These are phyloP conservation scores for Cryptomeria japonica DNA, from an alignment of 75 land plant species.

Conservation along the genomic window DNA sequence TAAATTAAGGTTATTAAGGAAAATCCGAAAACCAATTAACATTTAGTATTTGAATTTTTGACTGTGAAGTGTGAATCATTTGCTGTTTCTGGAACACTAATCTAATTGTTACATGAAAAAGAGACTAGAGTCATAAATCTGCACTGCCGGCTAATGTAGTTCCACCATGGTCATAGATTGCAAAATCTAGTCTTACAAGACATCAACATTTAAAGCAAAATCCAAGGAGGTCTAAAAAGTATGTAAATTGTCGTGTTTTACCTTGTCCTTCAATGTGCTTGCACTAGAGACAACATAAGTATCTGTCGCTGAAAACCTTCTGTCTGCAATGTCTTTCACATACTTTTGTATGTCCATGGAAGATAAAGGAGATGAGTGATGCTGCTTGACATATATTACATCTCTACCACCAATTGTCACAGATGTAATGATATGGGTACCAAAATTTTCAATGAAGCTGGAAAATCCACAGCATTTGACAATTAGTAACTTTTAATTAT, in stretches of 20 bases:
- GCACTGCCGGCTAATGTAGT: conserved; percentile 6
- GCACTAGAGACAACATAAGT: conserved; percentile 24
- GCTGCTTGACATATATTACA: conserved; percentile 81
- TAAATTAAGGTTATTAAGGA: neutral
- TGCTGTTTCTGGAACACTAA: conserved; percentile 17
- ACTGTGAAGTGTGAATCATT: conserved; percentile 16
- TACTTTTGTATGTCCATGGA: conserved; percentile 57
- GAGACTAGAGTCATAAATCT: conserved; percentile 21
- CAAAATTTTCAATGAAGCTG: conserved; percentile 94
- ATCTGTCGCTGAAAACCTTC: conserved; percentile 57
- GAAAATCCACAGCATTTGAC: neutral
- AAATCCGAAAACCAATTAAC: conserved; percentile 15
- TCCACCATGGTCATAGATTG: conserved; percentile 2
- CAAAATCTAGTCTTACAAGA: neutral
- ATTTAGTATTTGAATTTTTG: conserved; percentile 20
- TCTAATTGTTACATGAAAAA: conserved; percentile 17
- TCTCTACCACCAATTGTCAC: conserved; percentile 88
- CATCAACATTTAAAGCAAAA: neutral
- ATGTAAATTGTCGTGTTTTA: neutral
- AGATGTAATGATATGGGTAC: conserved; percentile 82
- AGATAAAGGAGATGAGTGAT: conserved; percentile 63
- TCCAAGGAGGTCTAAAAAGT: neutral
- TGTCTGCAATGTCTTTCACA: conserved; percentile 64
- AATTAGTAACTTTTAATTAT: neutral
- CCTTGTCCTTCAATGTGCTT: conserved; percentile 68